These are phyloP conservation scores for Neopestalotiopsis sp. DNA, from an alignment of 2,329 filamentous ascomycete species.

Conservation along the genomic window DNA sequence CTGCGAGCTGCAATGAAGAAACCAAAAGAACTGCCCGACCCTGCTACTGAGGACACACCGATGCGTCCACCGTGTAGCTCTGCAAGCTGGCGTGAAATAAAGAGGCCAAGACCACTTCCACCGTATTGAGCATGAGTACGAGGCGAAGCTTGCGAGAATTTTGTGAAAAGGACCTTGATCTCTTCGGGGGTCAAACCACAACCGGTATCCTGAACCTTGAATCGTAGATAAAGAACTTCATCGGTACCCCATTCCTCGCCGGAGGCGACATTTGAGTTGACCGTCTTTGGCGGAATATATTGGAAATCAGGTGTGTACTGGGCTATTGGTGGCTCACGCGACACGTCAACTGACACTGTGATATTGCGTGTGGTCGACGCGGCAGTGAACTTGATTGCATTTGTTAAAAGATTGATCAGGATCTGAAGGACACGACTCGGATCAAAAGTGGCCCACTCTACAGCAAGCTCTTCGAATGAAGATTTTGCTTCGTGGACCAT, in stretches of 20 bases:
- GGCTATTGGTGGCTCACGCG: constrained; percentile 41
- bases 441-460: constrained; percentile 63
- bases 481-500: constrained; percentile 55
- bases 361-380: constrained; percentile 42
- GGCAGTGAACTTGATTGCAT: constrained; percentile 65
- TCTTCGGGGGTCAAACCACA: constrained; percentile 67
- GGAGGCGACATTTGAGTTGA: constrained; percentile 21
- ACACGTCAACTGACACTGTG: constrained; percentile 56
- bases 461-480: constrained; percentile 51
- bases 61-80: constrained; percentile 71
- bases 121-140: constrained; percentile 64
- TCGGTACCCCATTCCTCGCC: constrained; percentile 40
- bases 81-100: constrained; percentile 68
- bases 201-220: constrained; percentile 70
- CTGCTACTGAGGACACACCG: constrained; percentile 63
- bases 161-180: constrained; percentile 69
- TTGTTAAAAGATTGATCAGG: constrained; percentile 65
- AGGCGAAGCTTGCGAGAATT: constrained; percentile 67
- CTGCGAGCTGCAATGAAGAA: constrained; percentile 66
- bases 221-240: constrained; percentile 42
- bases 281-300: constrained; percentile 37
- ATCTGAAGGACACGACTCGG: constrained; percentile 64
- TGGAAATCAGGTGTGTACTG: constrained; percentile 31
- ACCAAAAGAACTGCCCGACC: constrained; percentile 64
- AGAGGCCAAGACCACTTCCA: constrained; percentile 67